Conservation (phyloP, 257 asterid genomes). For the Verbena officinalis region DNA sequence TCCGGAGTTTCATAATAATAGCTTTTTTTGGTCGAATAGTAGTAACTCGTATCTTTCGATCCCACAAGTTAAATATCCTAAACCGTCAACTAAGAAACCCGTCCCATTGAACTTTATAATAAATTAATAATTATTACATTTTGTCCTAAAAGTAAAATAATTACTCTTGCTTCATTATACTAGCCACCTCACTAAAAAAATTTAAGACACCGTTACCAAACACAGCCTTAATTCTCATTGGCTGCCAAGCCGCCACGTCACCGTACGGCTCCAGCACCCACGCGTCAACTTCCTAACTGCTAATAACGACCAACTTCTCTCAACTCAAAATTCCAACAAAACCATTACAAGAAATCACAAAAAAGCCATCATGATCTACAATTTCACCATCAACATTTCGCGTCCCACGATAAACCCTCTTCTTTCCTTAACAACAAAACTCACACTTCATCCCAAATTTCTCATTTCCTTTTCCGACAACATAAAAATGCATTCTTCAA, state of each 20-base stretch:
- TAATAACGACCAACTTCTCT: constrained; percentile 43
- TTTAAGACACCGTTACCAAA: background rate
- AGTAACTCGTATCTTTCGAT: no score
- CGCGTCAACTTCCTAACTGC: constrained; percentile 48
- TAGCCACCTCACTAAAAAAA: background rate
- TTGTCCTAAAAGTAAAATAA: no score
- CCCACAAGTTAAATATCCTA: no score
- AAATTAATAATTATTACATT: no score
- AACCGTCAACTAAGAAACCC: no score
- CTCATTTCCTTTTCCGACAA: background rate
- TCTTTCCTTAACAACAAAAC: constrained; percentile 13
- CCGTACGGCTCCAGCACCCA: constrained; percentile 9
- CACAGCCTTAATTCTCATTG: constrained; percentile 19
- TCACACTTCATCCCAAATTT: constrained; percentile 16
- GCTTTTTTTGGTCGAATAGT: no score
- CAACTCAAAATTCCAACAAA: constrained; percentile 13
- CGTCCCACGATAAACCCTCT: constrained; percentile 37
- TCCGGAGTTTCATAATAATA: no score
- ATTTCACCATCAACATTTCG: constrained; percentile 28
- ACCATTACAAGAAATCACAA: background rate
- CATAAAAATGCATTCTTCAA: constrained; percentile 41
- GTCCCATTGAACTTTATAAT: no score
- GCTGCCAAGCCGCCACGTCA: constrained; percentile 47
- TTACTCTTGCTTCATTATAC: no score
- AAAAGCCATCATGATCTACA: constrained; percentile 38